Evolutionary conservation across 2,329 filamentous ascomycete genomes (phyloP), one percentile per base, ranked within the genome.

Genomic region (Microdochium nivale): DNA sequence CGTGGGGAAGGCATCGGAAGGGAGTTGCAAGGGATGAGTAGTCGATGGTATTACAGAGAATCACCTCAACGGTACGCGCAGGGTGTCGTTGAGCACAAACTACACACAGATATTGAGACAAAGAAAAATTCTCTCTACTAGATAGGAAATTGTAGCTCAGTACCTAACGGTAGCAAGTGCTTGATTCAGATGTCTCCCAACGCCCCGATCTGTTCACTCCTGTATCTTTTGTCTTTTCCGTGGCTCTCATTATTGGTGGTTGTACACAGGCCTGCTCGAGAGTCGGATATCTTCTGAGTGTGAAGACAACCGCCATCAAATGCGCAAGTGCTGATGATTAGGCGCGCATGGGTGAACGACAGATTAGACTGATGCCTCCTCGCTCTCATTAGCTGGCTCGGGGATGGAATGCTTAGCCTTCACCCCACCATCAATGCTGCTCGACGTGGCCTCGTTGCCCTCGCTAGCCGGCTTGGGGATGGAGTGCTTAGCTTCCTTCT

Each of bases 401-500:
- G 81, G 76, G 58, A 74, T 70, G 58, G 69, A 71, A 57, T 72
- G 27, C 27, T 30, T 11, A 30, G 27, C 27, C 27, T n/a, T n/a
- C n/a, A n/a, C n/a, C n/a, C n/a, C n/a, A n/a, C n/a, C n/a, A n/a
- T n/a, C n/a, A 19, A 40, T n/a, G 11, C 5, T 19, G 23, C 44
- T 4, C 8, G 25, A 16, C 4, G 74, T 79, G 25, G 81, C 80
- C 62, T 83, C 80, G 57, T 81, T 79, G 54, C 74, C 74, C 59
- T 85, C 81, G 58, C 81, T 84, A 2, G 79, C 82, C 32, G 82
- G 82, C 70, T 83, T 84, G 43, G 81, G 76, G 59, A 74, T 70
- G 57, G 69, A 71, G 57, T 72, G 71, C 60, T 80, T n/a, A n/a
- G n/a, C n/a, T n/a, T n/a, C n/a, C n/a, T n/a, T n/a, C n/a, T n/a